A percentile compares a stretch with the other conserved stretches of the same genome.
Evolutionary conservation across 257 asterid species (phyloP).

Genomic region (Echium plantagineum): DNA sequence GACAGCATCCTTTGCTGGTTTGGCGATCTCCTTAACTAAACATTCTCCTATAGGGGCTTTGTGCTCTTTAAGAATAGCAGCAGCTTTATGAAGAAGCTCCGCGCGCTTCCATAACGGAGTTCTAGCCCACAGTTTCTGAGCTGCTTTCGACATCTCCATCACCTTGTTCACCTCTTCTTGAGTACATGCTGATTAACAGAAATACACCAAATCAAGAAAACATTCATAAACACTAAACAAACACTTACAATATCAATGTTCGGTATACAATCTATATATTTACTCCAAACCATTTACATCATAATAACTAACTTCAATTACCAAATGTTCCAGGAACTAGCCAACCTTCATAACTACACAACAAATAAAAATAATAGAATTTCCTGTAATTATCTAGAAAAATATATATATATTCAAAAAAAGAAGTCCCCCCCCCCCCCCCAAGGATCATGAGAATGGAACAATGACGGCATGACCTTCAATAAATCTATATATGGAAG

Average conservation of each 20-base stretch:
- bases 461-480: too few species aligned
- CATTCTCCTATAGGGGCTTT: constrained; percentile 91
- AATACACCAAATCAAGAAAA: background rate
- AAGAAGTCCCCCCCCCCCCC: too few species aligned
- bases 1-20: constrained; percentile 90
- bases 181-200: constrained; percentile 48
- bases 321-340: too few species aligned
- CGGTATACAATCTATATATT: background rate
- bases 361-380: too few species aligned
- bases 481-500: too few species aligned
- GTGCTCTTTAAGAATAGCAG: constrained; percentile 85
- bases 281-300: background rate
- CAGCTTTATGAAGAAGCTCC: constrained; percentile 95
- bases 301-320: too few species aligned
- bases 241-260: background rate
- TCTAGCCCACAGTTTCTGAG: constrained; percentile 80
- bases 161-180: constrained; percentile 93
- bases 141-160: constrained; percentile 64
- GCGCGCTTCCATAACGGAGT: constrained; percentile 97
- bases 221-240: background rate
- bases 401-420: too few species aligned
- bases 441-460: too few species aligned
- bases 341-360: too few species aligned
- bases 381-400: too few species aligned
- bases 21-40: constrained; percentile 83